A percentile compares a stretch with the other conserved stretches of the same genome.
phyloP scores from a whole-genome alignment of 805 yeast species.

The Candida stauntonica region DNA sequence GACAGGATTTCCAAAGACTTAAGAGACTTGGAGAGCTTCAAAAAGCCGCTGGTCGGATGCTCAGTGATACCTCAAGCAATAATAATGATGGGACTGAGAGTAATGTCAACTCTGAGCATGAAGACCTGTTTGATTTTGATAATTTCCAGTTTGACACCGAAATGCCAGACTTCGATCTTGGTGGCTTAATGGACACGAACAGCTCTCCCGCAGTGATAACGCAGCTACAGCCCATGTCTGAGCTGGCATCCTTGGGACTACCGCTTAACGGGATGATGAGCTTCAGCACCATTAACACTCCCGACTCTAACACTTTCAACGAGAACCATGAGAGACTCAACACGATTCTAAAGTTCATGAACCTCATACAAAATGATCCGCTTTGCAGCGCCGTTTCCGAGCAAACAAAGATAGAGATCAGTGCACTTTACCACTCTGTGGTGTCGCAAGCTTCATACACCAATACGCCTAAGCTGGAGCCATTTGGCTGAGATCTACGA shows the following conservation, averaged over 20 bases:
- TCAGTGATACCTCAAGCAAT: not conserved
- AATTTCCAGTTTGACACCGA: conserved; percentile 10
- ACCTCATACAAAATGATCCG: conserved; percentile 10
- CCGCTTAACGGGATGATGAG: no score
- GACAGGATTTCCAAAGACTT: conserved; percentile 23
- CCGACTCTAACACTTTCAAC: no score
- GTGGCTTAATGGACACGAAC: not conserved
- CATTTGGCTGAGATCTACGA: not conserved
- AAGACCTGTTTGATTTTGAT: conserved; percentile 7
- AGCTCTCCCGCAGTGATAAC: conserved; percentile 5
- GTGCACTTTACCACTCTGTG: conserved; percentile 2
- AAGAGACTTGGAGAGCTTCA: conserved; percentile 22
- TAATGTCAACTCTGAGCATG: not conserved
- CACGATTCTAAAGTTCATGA: conserved; percentile 11
- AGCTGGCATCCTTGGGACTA: conserved; percentile 11
- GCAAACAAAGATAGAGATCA: conserved; percentile 11
- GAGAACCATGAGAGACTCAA: conserved; percentile 1
- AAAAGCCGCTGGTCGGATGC: conserved; percentile 3
- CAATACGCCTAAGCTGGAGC: not conserved
- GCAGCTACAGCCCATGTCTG: conserved; percentile 25
- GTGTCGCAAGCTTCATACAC: not conserved
- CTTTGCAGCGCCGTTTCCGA: conserved; percentile 6
- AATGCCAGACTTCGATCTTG: conserved; percentile 7
- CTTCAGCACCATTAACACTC: no score
- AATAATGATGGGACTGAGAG: conserved; percentile 1